Evolutionary conservation across 805 yeast genomes (phyloP).

Genomic region (Candida maltosa): DNA sequence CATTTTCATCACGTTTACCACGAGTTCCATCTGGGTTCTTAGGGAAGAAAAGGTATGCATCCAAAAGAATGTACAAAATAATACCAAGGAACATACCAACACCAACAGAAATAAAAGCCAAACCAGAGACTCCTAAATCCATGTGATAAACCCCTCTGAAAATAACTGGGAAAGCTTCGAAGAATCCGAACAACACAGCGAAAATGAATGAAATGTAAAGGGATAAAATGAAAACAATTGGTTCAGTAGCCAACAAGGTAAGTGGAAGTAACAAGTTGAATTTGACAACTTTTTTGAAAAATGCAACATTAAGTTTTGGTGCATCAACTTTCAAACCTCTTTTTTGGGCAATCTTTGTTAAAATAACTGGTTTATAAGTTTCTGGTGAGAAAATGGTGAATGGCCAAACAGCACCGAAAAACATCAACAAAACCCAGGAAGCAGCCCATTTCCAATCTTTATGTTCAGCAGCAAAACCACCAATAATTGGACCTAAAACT

Average conservation of each 20-base stretch:
- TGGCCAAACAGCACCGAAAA: slow-evolving; percentile 56
- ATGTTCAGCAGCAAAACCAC: slow-evolving; percentile 63
- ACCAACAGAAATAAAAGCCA: slow-evolving; percentile 71
- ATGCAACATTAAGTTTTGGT: slow-evolving; percentile 31
- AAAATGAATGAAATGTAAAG: slow-evolving; percentile 71
- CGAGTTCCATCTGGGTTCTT: slow-evolving; percentile 61
- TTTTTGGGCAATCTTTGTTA: slow-evolving; percentile 56
- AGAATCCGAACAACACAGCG: slow-evolving; percentile 76
- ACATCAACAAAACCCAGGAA: slow-evolving; percentile 65
- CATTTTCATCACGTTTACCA: slow-evolving; percentile 52
- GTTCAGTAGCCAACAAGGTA: slow-evolving; percentile 68
- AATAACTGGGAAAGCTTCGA: slow-evolving; percentile 75
- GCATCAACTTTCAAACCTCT: slow-evolving; percentile 50
- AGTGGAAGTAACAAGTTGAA: slow-evolving; percentile 60
- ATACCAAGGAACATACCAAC: slow-evolving; percentile 62
- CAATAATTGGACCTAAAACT: slow-evolving; percentile 70
- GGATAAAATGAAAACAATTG: slow-evolving; percentile 68
- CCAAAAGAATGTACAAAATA: slow-evolving; percentile 45
- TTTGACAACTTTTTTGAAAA: slow-evolving; percentile 43
- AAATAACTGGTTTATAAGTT: slow-evolving; percentile 68
- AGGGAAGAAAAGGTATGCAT: slow-evolving; percentile 48
- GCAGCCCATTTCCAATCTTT: slow-evolving; percentile 66
- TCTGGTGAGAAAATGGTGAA: slow-evolving; percentile 58
- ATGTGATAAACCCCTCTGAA: slow-evolving; percentile 63
- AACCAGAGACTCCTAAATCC: slow-evolving; percentile 60